These are phyloP conservation scores for Chaetomium olivaceum DNA, from an alignment of 2,329 filamentous ascomycete species.

Conservation along the genomic window DNA sequence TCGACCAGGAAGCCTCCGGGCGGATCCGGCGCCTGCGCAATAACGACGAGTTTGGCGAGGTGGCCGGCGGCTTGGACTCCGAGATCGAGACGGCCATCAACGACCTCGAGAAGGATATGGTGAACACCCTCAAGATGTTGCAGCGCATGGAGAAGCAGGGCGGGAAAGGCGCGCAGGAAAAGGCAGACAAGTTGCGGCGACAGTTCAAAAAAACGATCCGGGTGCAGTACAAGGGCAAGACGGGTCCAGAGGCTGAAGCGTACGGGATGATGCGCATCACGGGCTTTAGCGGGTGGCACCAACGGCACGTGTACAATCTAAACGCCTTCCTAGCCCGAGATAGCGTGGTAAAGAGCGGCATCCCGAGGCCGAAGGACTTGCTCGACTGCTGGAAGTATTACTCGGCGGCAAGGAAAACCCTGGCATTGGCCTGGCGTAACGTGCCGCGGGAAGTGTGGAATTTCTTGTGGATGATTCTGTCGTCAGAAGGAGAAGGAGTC, in stretches of 20 bases:
- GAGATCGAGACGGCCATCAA: constrained; percentile 31
- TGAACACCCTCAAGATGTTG: constrained; percentile 34
- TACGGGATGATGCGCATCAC: constrained; percentile 29
- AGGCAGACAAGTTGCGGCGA: constrained; percentile 36
- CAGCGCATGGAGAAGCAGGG: constrained; percentile 34
- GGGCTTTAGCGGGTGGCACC: constrained; percentile 30
- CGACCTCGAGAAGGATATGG: constrained; percentile 40
- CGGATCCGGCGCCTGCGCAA: constrained; percentile 38
- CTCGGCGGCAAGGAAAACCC: constrained; percentile 45
- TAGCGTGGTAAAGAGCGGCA: constrained; percentile 42
- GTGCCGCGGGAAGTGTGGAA: constrained; percentile 64
- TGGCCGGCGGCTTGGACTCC: constrained; percentile 29
- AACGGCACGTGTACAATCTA: constrained; percentile 33
- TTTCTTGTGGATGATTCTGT: constrained; percentile 65
- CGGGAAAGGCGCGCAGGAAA: constrained; percentile 32
- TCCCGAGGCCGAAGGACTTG: constrained; percentile 34
- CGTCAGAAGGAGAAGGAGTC: constrained; percentile 52
- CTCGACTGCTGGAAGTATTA: constrained; percentile 52
- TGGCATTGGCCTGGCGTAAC: constrained; percentile 50
- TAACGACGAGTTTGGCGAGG: constrained; percentile 29
- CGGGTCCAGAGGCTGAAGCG: constrained; percentile 33
- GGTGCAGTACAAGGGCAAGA: constrained; percentile 36
- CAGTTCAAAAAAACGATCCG: constrained; percentile 41
- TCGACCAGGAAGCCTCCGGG: constrained; percentile 58
- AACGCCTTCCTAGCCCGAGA: constrained; percentile 36